Evolutionary conservation across 768 basidiomycete species (phyloP).

Genomic region (Amanita rubescens): DNA sequence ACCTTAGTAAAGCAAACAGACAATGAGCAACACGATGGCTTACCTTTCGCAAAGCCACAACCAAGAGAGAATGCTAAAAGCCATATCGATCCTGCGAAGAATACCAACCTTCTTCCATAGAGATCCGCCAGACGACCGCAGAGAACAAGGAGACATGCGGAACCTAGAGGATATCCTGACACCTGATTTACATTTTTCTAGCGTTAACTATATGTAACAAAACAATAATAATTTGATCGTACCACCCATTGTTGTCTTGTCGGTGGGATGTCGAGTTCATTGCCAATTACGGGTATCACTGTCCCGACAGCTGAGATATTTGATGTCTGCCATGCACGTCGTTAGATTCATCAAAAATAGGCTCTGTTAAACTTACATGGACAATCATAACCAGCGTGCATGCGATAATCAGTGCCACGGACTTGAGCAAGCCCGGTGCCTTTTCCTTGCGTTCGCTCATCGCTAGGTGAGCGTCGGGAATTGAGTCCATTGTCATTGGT

Average conservation of each 20-base stretch:
- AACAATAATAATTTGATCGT: neutral
- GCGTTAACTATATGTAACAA: slow-evolving; percentile 10
- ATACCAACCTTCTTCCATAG: slow-evolving; percentile 66
- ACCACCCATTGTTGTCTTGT: slow-evolving; percentile 55
- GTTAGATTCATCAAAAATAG: neutral
- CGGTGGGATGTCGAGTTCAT: slow-evolving; percentile 40
- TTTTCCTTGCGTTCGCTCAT: neutral
- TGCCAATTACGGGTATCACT: slow-evolving; percentile 44
- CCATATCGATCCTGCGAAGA: slow-evolving; percentile 49
- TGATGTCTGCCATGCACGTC: slow-evolving; percentile 21
- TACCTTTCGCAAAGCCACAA: slow-evolving; percentile 57
- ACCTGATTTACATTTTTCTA: slow-evolving; percentile 7
- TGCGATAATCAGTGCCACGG: slow-evolving; percentile 21
- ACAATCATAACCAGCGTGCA: slow-evolving; percentile 34
- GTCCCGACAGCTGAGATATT: slow-evolving; percentile 44
- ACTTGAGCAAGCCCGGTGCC: slow-evolving; percentile 5
- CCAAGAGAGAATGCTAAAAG: slow-evolving; percentile 53
- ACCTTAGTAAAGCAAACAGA: too few species aligned
- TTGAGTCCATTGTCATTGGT: too few species aligned
- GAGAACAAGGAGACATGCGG: slow-evolving; percentile 70
- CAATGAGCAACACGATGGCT: too few species aligned
- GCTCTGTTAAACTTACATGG: slow-evolving; percentile 18
- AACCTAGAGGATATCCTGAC: slow-evolving; percentile 62
- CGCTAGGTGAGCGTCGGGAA: too few species aligned
- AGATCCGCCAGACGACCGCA: slow-evolving; percentile 77